Evolutionary conservation across 805 yeast species (phyloP), one percentile per base, ranked within the genome.

Genomic region (Pichia nakasei): DNA sequence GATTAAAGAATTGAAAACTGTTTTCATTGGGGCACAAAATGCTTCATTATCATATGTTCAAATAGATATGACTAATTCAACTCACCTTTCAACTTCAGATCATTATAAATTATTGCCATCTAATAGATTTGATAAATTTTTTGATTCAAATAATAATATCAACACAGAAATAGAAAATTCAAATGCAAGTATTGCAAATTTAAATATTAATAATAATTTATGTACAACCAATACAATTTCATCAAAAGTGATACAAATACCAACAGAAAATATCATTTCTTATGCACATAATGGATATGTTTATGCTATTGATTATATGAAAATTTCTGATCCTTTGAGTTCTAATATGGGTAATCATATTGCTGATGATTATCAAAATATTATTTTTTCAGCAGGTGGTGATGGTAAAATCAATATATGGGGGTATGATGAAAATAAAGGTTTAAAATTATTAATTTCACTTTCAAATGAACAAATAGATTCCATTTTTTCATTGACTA

Each of bases 211-310:
- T 15, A 27, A 4, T 5, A 7, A 27, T 27, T 6, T 11, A 5
- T 3, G 12, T 27, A 27, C 15, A 22, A 22, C 38, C 17, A 11
- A 15, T n/a, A n/a, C 37, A n/a, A 15, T 17, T 13, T 27, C 55
- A n/a, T 24, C 27, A 29, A 57, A 67, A 35, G 66, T 84, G 36
- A 68, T 82, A 34, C 88, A 91, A 60, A 74, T 87, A 11, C 85
- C 86, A 0, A 65, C 78, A 4, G 64, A 69, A 19, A 81, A 88
- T 56, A 74, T 79, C 37, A 69, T 85, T 5, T 67, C 78, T 5
- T 91, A 85, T 62, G 97, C 98, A 3, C 98, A 91, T 59, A 78
- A 85, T 56, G 96, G 97, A 15, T 91, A 85, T 52, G 80, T 91
- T 12, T 88, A 89, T 60, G 72, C 88, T 35, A 76, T 85, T 75